phyloP scores from a whole-genome alignment of 108 stramenopile species.

The Discostella pseudostelligera region DNA sequence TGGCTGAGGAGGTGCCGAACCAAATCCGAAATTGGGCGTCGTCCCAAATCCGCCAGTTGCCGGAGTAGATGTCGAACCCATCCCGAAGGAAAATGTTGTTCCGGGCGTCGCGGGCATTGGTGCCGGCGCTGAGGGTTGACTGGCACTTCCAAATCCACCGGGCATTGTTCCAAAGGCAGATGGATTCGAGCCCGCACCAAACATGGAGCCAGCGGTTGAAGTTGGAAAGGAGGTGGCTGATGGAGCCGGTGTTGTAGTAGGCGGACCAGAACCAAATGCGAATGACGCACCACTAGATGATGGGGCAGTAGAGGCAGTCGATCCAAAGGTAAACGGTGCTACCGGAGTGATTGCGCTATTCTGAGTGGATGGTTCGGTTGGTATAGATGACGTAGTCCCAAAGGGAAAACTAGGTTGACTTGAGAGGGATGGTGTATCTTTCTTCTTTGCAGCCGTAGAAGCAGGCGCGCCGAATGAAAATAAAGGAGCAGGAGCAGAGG shows the following conservation, averaged over 20 bases:
- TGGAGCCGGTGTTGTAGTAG: background rate
- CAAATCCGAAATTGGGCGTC: conserved; percentile 6
- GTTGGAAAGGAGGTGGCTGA: background rate
- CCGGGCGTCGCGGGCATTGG: background rate
- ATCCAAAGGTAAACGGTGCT: conserved; percentile 21
- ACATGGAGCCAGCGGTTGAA: background rate
- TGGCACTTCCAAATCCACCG: conserved; percentile 1
- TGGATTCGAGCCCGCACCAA: conserved; percentile 4
- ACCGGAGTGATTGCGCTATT: conserved; percentile 9
- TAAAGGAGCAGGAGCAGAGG: conserved; percentile 7
- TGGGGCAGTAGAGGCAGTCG: conserved; percentile 6
- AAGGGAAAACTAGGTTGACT: background rate
- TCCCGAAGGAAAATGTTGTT: conserved; percentile 10
- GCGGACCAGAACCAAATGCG: conserved; percentile 5
- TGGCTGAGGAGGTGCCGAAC: conserved; percentile 1
- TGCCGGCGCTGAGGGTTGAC: conserved; percentile 3
- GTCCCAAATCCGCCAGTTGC: conserved; percentile 4
- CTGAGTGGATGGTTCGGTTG: conserved; percentile 6
- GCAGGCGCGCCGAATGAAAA: conserved; percentile 6
- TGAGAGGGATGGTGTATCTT: background rate
- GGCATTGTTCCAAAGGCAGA: conserved; percentile 10
- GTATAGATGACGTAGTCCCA: background rate
- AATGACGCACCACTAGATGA: conserved; percentile 12
- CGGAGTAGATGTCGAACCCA: background rate
- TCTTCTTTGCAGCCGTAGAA: background rate